Evolutionary conservation across 208 protist genomes (phyloP).

Genomic region (Leishmania mexicana): DNA sequence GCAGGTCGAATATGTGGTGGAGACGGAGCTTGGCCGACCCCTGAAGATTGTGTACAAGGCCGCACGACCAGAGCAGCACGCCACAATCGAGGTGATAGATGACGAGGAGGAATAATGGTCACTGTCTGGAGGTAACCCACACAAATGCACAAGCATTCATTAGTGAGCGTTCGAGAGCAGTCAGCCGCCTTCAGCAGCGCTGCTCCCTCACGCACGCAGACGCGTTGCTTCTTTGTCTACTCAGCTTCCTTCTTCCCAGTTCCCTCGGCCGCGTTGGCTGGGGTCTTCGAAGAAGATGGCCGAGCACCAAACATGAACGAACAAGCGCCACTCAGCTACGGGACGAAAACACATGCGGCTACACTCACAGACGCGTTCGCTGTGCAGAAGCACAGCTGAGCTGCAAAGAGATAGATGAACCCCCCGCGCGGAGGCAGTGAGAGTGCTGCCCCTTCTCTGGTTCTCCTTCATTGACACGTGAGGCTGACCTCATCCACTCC

Average conservation of each 20-base stretch:
- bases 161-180: background rate
- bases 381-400: background rate
- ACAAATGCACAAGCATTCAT: background rate
- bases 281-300: background rate
- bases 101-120: slow-evolving; percentile 11
- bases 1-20: slow-evolving; percentile 68
- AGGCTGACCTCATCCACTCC: background rate
- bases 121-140: background rate
- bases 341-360: background rate
- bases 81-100: slow-evolving; percentile 23
- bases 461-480: background rate
- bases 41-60: slow-evolving; percentile 17
- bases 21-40: slow-evolving; percentile 26
- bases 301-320: background rate
- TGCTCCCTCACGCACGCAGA: background rate
- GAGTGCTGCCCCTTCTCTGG: background rate
- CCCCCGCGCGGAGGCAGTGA: background rate
- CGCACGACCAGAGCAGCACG: background rate
- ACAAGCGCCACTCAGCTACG: background rate
- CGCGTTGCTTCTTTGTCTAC: background rate
- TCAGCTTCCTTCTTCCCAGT: background rate
- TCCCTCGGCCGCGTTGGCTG: background rate
- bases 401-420: background rate
- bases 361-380: background rate
- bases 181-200: background rate